phyloP scores from a whole-genome alignment of 2,329 filamentous ascomycete genomes.

The Apiospora arundinis region DNA sequence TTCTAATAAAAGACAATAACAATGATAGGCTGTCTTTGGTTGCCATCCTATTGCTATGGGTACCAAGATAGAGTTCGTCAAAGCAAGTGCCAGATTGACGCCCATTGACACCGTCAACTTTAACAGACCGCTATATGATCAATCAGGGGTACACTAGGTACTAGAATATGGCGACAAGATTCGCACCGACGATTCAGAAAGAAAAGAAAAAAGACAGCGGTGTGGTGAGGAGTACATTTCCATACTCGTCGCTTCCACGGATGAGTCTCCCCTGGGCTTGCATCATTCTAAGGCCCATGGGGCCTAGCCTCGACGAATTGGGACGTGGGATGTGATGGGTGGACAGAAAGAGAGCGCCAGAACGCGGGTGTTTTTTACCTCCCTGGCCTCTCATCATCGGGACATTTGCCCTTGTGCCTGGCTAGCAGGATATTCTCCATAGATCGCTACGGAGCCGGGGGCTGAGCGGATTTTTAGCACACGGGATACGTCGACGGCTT shows the following conservation, averaged over 20 bases:
- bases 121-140: conserved; percentile 12
- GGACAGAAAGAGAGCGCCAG: neutral
- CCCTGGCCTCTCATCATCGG: conserved; percentile 15
- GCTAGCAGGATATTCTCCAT: neutral
- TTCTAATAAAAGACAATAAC: neutral
- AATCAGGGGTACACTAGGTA: neutral
- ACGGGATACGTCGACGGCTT: conserved; percentile 13
- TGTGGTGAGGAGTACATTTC: neutral
- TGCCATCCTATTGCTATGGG: conserved; percentile 7
- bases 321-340: neutral
- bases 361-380: neutral
- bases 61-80: conserved; percentile 16
- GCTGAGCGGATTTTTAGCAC: conserved; percentile 13
- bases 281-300: neutral
- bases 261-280: neutral
- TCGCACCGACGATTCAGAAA: neutral
- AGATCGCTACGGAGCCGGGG: conserved; percentile 8
- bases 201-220: neutral
- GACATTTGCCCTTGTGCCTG: neutral
- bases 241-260: neutral
- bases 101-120: conserved; percentile 7
- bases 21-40: neutral
- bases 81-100: conserved; percentile 12
- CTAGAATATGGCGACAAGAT: neutral
- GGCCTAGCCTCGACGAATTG: neutral